Conservation (phyloP, 257 asterid genomes). For the Sherardia arvensis region DNA sequence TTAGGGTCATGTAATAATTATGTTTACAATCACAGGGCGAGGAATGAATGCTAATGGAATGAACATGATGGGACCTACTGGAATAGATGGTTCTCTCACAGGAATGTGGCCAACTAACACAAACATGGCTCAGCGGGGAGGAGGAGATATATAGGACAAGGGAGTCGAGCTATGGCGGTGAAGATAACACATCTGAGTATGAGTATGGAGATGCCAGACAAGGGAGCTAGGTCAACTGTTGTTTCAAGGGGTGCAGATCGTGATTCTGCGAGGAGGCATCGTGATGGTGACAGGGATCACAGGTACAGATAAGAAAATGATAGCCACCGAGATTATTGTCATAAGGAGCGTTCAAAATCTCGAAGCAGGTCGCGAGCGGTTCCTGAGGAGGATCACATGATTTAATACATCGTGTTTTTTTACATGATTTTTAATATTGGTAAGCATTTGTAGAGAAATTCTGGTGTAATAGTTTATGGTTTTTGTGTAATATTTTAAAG, state of each 20-base stretch:
- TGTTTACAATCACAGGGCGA: no score
- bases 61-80: constrained; percentile 43
- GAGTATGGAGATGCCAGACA: constrained; percentile 42
- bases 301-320: constrained; percentile 38
- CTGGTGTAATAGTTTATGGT: no score
- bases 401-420: no score
- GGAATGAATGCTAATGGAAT: constrained; percentile 43
- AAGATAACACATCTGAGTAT: constrained; percentile 44
- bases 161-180: constrained; percentile 50
- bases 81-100: constrained; percentile 42
- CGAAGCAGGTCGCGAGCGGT: constrained; percentile 39
- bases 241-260: constrained; percentile 36
- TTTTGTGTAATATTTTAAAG: no score
- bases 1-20: no score
- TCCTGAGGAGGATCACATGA: constrained; percentile 35
- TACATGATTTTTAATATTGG: no score
- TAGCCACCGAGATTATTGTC: constrained; percentile 24
- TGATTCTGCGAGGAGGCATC: constrained; percentile 41
- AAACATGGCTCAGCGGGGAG: constrained; percentile 41
- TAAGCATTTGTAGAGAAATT: no score
- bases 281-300: constrained; percentile 37
- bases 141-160: constrained; percentile 50
- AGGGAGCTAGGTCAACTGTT: constrained; percentile 35
- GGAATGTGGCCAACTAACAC: constrained; percentile 41
- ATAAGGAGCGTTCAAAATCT: constrained; percentile 37